Percentiles rank a stretch among this genome's conserved stretches.
Conservation (phyloP, 805 yeast species). For the Jamesozyma piceae region DNA sequence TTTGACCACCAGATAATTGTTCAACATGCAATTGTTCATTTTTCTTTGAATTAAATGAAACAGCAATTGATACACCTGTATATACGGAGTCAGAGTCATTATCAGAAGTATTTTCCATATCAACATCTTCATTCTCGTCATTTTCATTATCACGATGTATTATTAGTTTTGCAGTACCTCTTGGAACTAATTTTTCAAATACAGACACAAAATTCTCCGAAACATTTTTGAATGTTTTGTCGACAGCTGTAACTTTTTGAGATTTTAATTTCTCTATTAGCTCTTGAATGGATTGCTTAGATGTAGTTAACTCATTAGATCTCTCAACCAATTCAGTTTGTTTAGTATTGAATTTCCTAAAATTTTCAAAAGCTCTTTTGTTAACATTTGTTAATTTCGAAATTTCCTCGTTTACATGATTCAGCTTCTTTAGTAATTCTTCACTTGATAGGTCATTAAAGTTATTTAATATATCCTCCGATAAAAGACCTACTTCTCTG, state of each 20-base stretch:
- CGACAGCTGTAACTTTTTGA: conserved; percentile 77
- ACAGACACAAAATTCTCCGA: conserved; percentile 63
- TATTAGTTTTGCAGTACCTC: conserved; percentile 65
- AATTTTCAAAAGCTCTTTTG: conserved; percentile 84
- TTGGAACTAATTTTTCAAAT: conserved; percentile 75
- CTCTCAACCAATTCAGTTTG: conserved; percentile 57
- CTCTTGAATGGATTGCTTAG: conserved; percentile 63
- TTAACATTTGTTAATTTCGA: conserved; percentile 68
- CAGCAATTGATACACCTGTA: conserved; percentile 75
- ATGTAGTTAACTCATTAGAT: conserved; percentile 56
- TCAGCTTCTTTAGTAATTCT: conserved; percentile 44
- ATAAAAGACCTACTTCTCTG: conserved; percentile 77
- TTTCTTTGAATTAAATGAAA: conserved; percentile 76
- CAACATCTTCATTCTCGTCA: conserved; percentile 15
- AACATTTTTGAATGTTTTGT: conserved; percentile 66
- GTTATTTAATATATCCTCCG: conserved; percentile 67
- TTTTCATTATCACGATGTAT: conserved; percentile 38
- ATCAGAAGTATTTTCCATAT: conserved; percentile 9
- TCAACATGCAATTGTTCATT: conserved; percentile 84
- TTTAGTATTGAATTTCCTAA: conserved; percentile 60
- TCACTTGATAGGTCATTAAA: conserved; percentile 42
- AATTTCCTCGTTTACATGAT: conserved; percentile 46
- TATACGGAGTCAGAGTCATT: conserved; percentile 33
- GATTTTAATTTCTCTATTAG: conserved; percentile 60
- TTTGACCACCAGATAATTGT: conserved; percentile 94